Evolutionary conservation across 1,284 basidiomycete species (phyloP), one percentile per base, ranked within the genome.

Genomic region (Golubevia pallescens): DNA sequence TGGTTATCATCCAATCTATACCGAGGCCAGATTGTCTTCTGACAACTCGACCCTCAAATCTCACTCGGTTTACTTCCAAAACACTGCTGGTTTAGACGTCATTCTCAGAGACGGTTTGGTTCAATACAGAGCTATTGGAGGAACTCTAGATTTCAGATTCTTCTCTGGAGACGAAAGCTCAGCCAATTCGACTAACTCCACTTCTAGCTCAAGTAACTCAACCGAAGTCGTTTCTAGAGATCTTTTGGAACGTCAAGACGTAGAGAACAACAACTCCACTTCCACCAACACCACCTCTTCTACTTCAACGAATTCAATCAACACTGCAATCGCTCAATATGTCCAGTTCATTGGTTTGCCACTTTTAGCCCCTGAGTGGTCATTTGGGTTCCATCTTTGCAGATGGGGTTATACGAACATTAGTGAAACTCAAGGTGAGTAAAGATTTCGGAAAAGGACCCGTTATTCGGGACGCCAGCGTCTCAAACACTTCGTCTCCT

Each of bases 1-100:
- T 58, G 78, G 78, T 14, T 79, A 74, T 54, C 78, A 80, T 42
- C 78, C 78, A 1, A 61, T 75, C 54, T 80, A 80, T 58, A 61
- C 65, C 53, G 77, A 80, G 54, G 65, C 66, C 1, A 23, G 77
- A 16, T 32, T 59, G 2, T 60, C 21, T 6, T 34, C 62, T 1
- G 60, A 54, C 4, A 69, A 69, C 24, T 70, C 68, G 32, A 69
- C 65, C 60, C 19, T 71, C 1, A 14, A 64, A 7, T 63, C 70
- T 7, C 78, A 80, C 57, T 54, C 65, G 2, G 77, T 77, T 8
- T 65, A 57, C 32, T 23, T 70, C 10, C 70, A 71, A 23, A 75
- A 68, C 60, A 78, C 75, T 0, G 65, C 70, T 2, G 77, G 77
- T 5, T 62, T 78, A 65, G 77, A 78, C 57, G 71, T 78, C 3